Evolutionary conservation across 106 monocot genomes (phyloP), one percentile per base, ranked within the genome.

Genomic region (Dactylorhiza incarnata): DNA sequence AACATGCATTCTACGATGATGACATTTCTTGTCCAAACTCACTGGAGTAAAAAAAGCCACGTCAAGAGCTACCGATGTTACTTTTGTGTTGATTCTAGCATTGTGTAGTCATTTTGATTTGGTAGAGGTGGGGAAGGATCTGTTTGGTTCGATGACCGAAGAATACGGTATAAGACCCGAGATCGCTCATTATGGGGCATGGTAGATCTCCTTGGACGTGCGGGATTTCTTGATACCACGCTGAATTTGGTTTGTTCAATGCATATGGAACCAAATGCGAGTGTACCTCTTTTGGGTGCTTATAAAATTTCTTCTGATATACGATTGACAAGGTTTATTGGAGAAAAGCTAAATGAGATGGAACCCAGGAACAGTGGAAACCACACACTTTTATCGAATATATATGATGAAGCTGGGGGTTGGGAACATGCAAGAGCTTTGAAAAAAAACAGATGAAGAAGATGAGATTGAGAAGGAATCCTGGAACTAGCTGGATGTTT

Each of bases 121-220:
- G 53, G 82, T 87, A 11, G 81, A 87, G 6, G 54, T 74, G 37
- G 90, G 90, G 9, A 55, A 72, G 7, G 25, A 68, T 43, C 68
- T 85, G 17, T 87, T 87, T 58, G 20, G 71, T 48, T 77, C 73
- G 3, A 90, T 90, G 90, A 66, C 16, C 23, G 69, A 22, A 15
- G 43, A 46, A 1, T 83, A 90, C 67, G 79, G 74, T 19, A 76
- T 90, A 50, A 73, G 8, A 49, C 83, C 90, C 3, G 85, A 90
- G 77, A 67, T 85, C 12, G 83, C 83, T 77, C 90, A 90, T 77
- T 85, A 87, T 65, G 90, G 90, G 49, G 90, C 72, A 83, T 90
- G 90, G 87, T 90, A 11, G 87, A 90, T 51, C 76, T 90, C 13
- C 71, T 87, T 66, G 81, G 83, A 43, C 76, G 87, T 15, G 79